Conservation (phyloP, 768 basidiomycete species). For the Sporobolomyces roseus region DNA sequence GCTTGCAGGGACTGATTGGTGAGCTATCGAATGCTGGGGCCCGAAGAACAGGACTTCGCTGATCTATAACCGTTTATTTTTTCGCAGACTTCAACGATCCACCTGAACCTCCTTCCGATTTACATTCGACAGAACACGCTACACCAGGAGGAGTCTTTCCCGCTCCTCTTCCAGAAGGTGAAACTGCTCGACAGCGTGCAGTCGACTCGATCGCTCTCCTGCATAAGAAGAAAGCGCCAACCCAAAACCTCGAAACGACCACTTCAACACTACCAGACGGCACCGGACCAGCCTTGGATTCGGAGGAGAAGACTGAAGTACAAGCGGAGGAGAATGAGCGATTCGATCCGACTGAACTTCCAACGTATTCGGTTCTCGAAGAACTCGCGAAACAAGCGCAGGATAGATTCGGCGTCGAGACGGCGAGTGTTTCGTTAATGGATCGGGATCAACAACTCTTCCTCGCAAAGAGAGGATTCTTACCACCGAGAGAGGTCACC, state of each 20-base stretch:
- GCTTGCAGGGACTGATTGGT: constrained; percentile 9
- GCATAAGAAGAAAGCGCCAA: neutral
- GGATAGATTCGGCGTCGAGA: constrained; percentile 17
- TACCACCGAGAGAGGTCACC: neutral
- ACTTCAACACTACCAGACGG: neutral
- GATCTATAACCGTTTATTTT: neutral
- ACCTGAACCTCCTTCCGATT: constrained; percentile 33
- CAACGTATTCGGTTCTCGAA: constrained; percentile 20
- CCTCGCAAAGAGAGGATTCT: constrained; percentile 25
- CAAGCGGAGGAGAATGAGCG: neutral
- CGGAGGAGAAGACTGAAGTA: neutral
- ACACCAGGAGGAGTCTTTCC: constrained; percentile 19
- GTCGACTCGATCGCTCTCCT: constrained; percentile 27
- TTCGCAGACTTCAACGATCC: constrained; percentile 32
- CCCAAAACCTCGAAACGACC: neutral
- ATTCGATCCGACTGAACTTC: neutral
- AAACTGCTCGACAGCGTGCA: constrained; percentile 26
- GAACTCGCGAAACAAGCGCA: constrained; percentile 25
- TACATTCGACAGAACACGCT: constrained; percentile 5
- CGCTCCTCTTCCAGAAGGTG: constrained; percentile 23
- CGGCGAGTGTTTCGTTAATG: constrained; percentile 32
- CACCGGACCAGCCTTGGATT: too few species aligned
- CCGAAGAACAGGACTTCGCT: neutral
- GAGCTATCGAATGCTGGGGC: neutral
- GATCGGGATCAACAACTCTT: constrained; percentile 38